Conservation (phyloP, 208 protist genomes). For the Porcisia deanei region DNA sequence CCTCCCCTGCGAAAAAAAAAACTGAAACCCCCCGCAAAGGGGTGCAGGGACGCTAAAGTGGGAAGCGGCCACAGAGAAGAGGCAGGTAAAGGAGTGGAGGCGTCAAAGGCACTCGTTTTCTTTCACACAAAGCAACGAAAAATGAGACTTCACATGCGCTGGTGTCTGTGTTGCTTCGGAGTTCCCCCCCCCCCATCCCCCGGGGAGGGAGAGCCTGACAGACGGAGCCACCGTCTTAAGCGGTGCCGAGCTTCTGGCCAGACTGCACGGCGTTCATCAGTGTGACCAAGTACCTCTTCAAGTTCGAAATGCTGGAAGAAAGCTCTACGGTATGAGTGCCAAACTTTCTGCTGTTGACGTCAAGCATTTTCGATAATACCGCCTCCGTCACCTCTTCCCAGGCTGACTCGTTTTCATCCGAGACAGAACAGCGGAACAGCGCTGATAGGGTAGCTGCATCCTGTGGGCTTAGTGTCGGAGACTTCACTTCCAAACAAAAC, state of each 20-base stretch:
- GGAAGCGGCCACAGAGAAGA: too few relatives aligned
- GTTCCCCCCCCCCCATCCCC: too few relatives aligned
- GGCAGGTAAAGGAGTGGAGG: too few relatives aligned
- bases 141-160: too few relatives aligned
- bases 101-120: too few relatives aligned
- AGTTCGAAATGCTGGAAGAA: conserved; percentile 36
- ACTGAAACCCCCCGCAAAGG: too few relatives aligned
- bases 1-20: too few relatives aligned
- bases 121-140: too few relatives aligned
- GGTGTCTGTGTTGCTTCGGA: too few relatives aligned
- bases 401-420: conserved; percentile 45
- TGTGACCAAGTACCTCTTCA: conserved; percentile 67
- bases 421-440: conserved; percentile 63
- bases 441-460: conserved; percentile 44
- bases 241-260: conserved; percentile 9
- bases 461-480: conserved; percentile 4
- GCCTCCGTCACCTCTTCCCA: conserved; percentile 93
- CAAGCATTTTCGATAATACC: conserved; percentile 68
- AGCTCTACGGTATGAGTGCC: conserved; percentile 29
- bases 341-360: conserved; percentile 25
- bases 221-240: not conserved
- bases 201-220: too few relatives aligned
- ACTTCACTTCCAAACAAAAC: conserved; percentile 47
- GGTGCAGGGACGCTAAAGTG: too few relatives aligned
- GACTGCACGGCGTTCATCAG: conserved; percentile 41